Percentiles rank a stretch among this genome's conserved stretches.
phyloP scores from a whole-genome alignment of 441 rosid species.

The Jatropha podagrica region DNA sequence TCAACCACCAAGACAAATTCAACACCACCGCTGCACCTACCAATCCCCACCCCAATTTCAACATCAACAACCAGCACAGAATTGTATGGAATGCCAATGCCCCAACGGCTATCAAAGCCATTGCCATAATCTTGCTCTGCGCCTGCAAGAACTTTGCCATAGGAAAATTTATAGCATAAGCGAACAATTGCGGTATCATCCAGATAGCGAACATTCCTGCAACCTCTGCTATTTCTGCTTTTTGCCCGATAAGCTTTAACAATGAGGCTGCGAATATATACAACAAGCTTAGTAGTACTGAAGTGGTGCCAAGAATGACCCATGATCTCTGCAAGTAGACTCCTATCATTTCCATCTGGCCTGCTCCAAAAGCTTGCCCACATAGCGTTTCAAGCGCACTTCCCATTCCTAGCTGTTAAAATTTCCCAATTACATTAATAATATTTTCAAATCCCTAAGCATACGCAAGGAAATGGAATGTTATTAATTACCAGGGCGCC shows the following conservation, averaged over 20 bases:
- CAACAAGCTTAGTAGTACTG: constrained; percentile 47
- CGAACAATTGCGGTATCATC: constrained; percentile 83
- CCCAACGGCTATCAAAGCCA: constrained; percentile 64
- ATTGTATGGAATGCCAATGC: constrained; percentile 50
- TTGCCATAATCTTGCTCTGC: constrained; percentile 69
- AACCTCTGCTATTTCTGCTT: constrained; percentile 48
- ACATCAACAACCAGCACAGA: constrained; percentile 52
- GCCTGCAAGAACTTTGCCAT: constrained; percentile 78
- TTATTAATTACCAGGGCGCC: constrained; percentile 34
- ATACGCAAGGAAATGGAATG: too few relatives aligned
- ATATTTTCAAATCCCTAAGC: too few relatives aligned
- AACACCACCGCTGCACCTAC: constrained; percentile 70
- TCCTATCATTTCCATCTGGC: constrained; percentile 65
- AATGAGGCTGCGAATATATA: constrained; percentile 65
- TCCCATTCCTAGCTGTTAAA: constrained; percentile 70
- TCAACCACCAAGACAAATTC: constrained; percentile 57
- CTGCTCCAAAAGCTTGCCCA: constrained; percentile 82
- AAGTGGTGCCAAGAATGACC: constrained; percentile 58
- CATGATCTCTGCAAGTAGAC: constrained; percentile 87
- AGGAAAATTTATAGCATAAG: constrained; percentile 77
- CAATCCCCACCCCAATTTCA: constrained; percentile 63
- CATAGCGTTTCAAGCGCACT: constrained; percentile 78
- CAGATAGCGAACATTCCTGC: constrained; percentile 65
- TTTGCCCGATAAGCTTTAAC: constrained; percentile 60
- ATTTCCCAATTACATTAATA: not conserved